phyloP scores from a whole-genome alignment of 768 basidiomycete species.

The Amanita thiersii region DNA sequence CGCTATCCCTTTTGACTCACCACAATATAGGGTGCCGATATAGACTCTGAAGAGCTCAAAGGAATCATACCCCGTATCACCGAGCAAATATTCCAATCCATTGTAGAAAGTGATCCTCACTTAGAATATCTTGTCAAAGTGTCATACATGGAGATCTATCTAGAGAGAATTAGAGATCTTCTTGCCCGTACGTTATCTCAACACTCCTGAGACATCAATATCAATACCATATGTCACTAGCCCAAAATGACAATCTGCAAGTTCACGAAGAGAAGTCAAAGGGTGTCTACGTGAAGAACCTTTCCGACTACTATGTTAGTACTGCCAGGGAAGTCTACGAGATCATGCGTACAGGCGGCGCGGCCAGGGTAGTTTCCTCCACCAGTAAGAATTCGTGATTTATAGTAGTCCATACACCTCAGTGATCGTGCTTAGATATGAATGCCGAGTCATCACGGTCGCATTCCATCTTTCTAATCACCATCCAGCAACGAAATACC shows the following conservation, averaged over 20 bases:
- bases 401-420: background rate
- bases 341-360: conserved; percentile 96
- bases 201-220: background rate
- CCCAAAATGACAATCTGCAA: conserved; percentile 97
- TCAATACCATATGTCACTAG: conserved; percentile 26
- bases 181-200: conserved; percentile 70
- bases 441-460: conserved; percentile 99
- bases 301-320: conserved; percentile 97
- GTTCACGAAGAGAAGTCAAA: conserved; percentile 97
- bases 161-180: conserved; percentile 92
- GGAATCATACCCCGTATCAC: conserved; percentile 98
- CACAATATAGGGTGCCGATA: conserved; percentile 79
- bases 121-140: conserved; percentile 99
- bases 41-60: conserved; percentile 87
- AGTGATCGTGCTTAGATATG: conserved; percentile 63
- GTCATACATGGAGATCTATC: conserved; percentile 99
- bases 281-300: conserved; percentile 95
- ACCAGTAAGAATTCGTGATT: conserved; percentile 59
- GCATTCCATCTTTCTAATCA: conserved; percentile 97
- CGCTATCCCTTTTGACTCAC: conserved; percentile 7
- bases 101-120: conserved; percentile 90
- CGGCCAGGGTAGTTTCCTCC: conserved; percentile 84
- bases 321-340: conserved; percentile 95
- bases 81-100: conserved; percentile 98
- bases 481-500: conserved; percentile 93